Percentiles rank a stretch among this genome's conserved stretches.
phyloP scores from a whole-genome alignment of 1,284 basidiomycete species.

The Sporisorium sorghi region DNA sequence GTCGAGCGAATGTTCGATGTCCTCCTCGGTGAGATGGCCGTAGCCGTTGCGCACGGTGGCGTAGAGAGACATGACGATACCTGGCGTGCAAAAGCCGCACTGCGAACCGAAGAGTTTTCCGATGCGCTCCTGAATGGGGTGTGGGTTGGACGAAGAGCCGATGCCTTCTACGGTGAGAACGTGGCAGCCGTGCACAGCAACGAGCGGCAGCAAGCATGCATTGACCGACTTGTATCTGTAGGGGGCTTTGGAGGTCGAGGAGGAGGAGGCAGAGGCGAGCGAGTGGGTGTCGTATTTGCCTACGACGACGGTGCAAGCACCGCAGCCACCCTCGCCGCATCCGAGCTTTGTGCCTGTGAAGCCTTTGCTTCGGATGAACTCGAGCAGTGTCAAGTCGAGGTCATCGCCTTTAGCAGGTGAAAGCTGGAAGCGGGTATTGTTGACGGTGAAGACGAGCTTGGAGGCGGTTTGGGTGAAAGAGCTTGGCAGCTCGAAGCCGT shows the following conservation, averaged over 20 bases:
- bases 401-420: slow-evolving; percentile 43
- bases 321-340: slow-evolving; percentile 70
- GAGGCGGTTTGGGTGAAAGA: slow-evolving; percentile 26
- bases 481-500: slow-evolving; percentile 45
- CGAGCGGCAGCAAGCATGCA: slow-evolving; percentile 69
- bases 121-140: slow-evolving; percentile 69
- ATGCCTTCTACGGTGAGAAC: slow-evolving; percentile 70
- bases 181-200: slow-evolving; percentile 69
- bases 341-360: slow-evolving; percentile 70
- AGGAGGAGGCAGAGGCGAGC: slow-evolving; percentile 5
- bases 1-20: slow-evolving; percentile 69
- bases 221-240: slow-evolving; percentile 69
- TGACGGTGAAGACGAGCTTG: slow-evolving; percentile 53
- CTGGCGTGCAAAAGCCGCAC: slow-evolving; percentile 68
- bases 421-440: slow-evolving; percentile 49
- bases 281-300: slow-evolving; percentile 35
- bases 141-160: slow-evolving; percentile 66
- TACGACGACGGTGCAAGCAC: slow-evolving; percentile 69
- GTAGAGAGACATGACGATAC: slow-evolving; percentile 70
- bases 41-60: slow-evolving; percentile 67
- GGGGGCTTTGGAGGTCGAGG: slow-evolving; percentile 26
- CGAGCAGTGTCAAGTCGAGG: slow-evolving; percentile 64
- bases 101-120: slow-evolving; percentile 68
- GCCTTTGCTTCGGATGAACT: slow-evolving; percentile 67
- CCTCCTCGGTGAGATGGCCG: slow-evolving; percentile 61